Conservation (phyloP, 1,284 basidiomycete genomes). For the Cronartium ribicola region DNA sequence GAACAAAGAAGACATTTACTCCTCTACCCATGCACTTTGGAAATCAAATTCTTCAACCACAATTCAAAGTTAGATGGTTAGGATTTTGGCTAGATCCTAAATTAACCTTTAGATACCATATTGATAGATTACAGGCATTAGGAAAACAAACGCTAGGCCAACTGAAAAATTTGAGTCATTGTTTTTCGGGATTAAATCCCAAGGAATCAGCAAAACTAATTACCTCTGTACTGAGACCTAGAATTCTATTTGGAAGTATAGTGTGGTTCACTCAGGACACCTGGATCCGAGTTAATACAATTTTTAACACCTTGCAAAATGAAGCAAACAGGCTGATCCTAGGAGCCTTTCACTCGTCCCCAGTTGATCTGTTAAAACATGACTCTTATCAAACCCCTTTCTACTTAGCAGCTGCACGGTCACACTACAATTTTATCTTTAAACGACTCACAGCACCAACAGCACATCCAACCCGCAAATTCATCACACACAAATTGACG, state of each 20-base stretch:
- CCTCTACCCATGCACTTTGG: not conserved
- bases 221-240: not conserved
- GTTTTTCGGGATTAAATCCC: not conserved
- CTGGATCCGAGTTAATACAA: not conserved
- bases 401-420: not conserved
- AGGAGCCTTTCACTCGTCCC: not conserved
- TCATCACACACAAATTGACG: not conserved
- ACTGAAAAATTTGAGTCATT: not conserved
- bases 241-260: constrained; percentile 14
- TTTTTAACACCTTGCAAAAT: not conserved
- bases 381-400: not conserved
- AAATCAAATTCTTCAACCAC: not conserved
- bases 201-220: not conserved
- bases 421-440: not conserved
- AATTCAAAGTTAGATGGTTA: constrained; percentile 1
- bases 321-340: not conserved
- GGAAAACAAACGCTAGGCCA: constrained; percentile 5
- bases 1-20: not conserved
- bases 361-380: not conserved
- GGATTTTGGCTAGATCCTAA: not conserved
- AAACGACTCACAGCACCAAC: not conserved
- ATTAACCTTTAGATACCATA: not conserved
- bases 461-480: not conserved
- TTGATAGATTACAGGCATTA: not conserved
- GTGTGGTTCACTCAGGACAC: constrained; percentile 9